phyloP scores from a whole-genome alignment of 2,329 filamentous ascomycete genomes.

The Thelonectria discophora region DNA sequence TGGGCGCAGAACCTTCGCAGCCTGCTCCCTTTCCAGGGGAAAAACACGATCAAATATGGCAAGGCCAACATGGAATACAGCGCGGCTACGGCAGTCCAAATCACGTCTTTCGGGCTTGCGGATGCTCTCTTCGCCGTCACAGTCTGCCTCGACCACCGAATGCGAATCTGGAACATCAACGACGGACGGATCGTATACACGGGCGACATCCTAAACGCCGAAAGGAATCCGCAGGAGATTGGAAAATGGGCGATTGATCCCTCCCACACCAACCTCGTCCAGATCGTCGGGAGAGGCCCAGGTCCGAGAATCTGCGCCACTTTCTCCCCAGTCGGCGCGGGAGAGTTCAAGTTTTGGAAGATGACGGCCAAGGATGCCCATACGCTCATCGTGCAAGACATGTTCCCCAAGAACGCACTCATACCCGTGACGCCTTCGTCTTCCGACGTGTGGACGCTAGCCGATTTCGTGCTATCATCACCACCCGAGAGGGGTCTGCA shows the following conservation, averaged over 20 bases:
- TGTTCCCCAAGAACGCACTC: constrained; percentile 69
- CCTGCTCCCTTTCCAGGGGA: constrained; percentile 72
- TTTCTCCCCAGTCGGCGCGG: constrained; percentile 86
- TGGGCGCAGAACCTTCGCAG: constrained; percentile 74
- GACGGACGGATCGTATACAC: constrained; percentile 80
- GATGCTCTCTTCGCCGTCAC: constrained; percentile 72
- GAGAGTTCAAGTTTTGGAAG: constrained; percentile 95
- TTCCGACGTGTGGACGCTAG: constrained; percentile 81
- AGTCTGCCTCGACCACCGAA: constrained; percentile 85
- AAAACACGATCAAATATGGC: constrained; percentile 70
- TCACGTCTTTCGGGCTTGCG: constrained; percentile 60
- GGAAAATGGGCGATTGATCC: constrained; percentile 83
- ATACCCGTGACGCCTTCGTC: constrained; percentile 75
- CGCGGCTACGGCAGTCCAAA: constrained; percentile 70
- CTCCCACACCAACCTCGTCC: constrained; percentile 78
- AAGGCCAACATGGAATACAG: constrained; percentile 72
- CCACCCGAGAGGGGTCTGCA: constrained; percentile 63
- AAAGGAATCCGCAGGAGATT: constrained; percentile 71
- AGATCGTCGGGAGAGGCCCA: constrained; percentile 68
- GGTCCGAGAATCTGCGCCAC: constrained; percentile 73
- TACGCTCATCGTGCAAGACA: constrained; percentile 72
- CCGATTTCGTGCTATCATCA: constrained; percentile 74
- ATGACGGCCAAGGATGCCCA: constrained; percentile 72
- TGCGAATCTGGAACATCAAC: constrained; percentile 90
- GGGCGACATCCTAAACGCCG: constrained; percentile 78